Percentiles rank a stretch among this genome's conserved stretches.
Conservation (phyloP, 2,329 filamentous ascomycete species). For the Fusarium chlamydosporum region DNA sequence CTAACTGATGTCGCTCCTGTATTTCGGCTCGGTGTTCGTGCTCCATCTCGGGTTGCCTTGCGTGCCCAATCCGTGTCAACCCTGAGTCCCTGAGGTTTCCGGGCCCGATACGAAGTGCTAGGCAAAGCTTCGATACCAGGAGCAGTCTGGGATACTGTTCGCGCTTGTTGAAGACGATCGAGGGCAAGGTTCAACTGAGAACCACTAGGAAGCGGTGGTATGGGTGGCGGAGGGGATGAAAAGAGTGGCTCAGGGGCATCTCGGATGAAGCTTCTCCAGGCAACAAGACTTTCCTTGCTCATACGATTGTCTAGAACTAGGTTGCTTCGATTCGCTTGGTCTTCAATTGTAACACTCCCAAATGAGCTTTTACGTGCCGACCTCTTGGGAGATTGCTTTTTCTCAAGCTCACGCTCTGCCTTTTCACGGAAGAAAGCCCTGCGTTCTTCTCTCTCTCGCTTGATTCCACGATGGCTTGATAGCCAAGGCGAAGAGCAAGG, state of each 20-base stretch:
- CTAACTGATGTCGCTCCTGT: constrained; percentile 13
- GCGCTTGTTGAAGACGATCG: constrained; percentile 22
- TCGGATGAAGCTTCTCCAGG: constrained; percentile 46
- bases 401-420: constrained; percentile 32
- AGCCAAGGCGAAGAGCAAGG: constrained; percentile 47
- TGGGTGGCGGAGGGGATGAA: constrained; percentile 46
- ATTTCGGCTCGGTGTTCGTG: constrained; percentile 32
- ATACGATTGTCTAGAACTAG: constrained; percentile 14
- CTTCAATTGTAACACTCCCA: constrained; percentile 25
- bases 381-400: constrained; percentile 19
- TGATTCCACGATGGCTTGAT: constrained; percentile 39
- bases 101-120: constrained; percentile 41
- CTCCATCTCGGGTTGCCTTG: constrained; percentile 40
- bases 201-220: constrained; percentile 48
- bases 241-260: constrained; percentile 46
- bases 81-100: constrained; percentile 47
- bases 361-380: constrained; percentile 29
- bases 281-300: constrained; percentile 48
- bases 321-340: constrained; percentile 20
- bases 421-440: constrained; percentile 46
- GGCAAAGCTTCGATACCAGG: constrained; percentile 6
- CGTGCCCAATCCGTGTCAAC: constrained; percentile 48
- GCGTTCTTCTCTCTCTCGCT: constrained; percentile 38
- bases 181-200: constrained; percentile 38
- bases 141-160: constrained; percentile 16